Percentiles rank a stretch among this genome's conserved stretches.
Evolutionary conservation across 805 yeast genomes (phyloP).

Genomic region (Pichia insulana): DNA sequence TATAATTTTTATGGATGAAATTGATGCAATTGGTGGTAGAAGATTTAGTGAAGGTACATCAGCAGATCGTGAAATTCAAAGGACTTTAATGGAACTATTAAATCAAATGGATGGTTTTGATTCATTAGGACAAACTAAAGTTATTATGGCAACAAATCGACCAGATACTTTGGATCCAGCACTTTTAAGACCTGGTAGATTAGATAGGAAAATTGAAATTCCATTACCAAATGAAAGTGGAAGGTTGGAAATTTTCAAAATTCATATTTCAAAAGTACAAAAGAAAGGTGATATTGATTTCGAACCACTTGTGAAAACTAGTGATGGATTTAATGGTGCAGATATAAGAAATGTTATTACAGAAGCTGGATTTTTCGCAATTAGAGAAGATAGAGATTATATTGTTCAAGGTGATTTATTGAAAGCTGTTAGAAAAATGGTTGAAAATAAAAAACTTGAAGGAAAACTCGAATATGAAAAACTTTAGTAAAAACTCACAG

Average conservation of each 20-base stretch:
- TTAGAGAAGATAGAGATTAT: constrained; percentile 94
- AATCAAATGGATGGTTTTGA: constrained; percentile 99
- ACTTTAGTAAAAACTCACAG: too few species aligned
- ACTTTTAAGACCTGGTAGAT: constrained; percentile 90
- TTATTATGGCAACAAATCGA: constrained; percentile 98
- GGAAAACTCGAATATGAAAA: constrained; percentile 94
- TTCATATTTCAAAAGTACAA: constrained; percentile 76
- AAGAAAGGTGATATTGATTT: constrained; percentile 95
- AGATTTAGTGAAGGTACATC: constrained; percentile 97
- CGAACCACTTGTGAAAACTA: constrained; percentile 96
- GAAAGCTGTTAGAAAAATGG: constrained; percentile 97
- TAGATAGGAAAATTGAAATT: constrained; percentile 93
- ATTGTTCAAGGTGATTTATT: constrained; percentile 87
- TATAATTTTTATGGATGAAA: constrained; percentile 96
- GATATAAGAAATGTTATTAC: constrained; percentile 94
- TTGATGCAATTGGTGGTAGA: constrained; percentile 98
- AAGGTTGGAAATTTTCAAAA: constrained; percentile 86
- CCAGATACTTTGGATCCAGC: constrained; percentile 99
- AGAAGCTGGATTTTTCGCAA: constrained; percentile 98
- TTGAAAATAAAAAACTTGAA: constrained; percentile 93
- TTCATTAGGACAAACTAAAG: constrained; percentile 91
- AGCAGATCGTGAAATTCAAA: constrained; percentile 96
- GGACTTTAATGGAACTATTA: constrained; percentile 92
- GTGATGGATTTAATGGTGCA: constrained; percentile 98
- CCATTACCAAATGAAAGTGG: constrained; percentile 95